Percentiles rank a stretch among this genome's conserved stretches.
Evolutionary conservation across 2,329 filamentous ascomycete genomes (phyloP).

Genomic region (Exophiala dermatitidis): DNA sequence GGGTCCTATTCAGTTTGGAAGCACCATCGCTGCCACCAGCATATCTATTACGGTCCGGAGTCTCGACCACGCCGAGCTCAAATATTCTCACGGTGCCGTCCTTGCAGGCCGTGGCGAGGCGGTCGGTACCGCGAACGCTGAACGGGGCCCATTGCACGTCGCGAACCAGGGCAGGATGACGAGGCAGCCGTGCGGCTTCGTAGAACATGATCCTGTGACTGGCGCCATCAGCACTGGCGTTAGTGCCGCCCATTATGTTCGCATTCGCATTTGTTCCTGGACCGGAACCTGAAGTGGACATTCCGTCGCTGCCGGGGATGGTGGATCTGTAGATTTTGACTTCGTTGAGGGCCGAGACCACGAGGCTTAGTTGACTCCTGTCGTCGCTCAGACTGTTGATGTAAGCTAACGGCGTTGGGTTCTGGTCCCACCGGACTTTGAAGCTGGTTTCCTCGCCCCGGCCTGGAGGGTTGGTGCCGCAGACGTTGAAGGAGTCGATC

Average conservation of each 20-base stretch:
- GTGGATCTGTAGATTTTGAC: constrained; percentile 74
- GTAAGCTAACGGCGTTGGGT: constrained; percentile 65
- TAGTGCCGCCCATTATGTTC: constrained; percentile 28
- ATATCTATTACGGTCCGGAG: neutral
- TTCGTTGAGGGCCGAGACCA: constrained; percentile 76
- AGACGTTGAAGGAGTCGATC: constrained; percentile 70
- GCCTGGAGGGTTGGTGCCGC: constrained; percentile 53
- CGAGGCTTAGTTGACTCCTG: constrained; percentile 67
- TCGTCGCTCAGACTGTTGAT: constrained; percentile 70
- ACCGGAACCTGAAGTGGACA: too few species aligned
- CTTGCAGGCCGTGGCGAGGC: constrained; percentile 85
- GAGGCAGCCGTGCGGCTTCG: constrained; percentile 66
- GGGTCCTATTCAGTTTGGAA: neutral
- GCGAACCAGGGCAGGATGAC: constrained; percentile 69
- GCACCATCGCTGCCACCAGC: neutral
- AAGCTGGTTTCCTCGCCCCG: constrained; percentile 84
- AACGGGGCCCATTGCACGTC: constrained; percentile 67
- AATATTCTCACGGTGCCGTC: constrained; percentile 89
- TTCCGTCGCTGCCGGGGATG: constrained; percentile 41
- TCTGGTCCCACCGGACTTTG: constrained; percentile 79
- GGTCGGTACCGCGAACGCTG: constrained; percentile 81
- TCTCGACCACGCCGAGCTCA: constrained; percentile 47
- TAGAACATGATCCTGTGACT: constrained; percentile 66
- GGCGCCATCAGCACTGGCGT: constrained; percentile 32
- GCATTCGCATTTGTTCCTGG: too few species aligned